phyloP scores from a whole-genome alignment of 164 flowering plant species.

The Cinnamomum chago region DNA sequence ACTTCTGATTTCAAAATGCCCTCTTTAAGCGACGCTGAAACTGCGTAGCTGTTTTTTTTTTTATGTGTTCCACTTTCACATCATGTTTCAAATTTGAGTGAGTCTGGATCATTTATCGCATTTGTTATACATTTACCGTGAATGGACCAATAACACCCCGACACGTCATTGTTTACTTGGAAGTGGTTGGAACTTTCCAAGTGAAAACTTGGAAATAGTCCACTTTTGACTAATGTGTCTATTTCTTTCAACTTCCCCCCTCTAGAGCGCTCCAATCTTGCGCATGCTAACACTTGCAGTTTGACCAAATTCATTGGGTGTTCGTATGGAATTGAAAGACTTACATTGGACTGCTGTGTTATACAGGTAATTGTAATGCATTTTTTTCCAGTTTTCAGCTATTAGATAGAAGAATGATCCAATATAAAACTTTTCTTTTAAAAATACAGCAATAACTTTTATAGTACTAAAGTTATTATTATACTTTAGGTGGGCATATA shows the following conservation, averaged over 20 bases:
- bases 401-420: neutral
- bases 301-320: slow-evolving; percentile 38
- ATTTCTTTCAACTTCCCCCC: slow-evolving; percentile 11
- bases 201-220: slow-evolving; percentile 33
- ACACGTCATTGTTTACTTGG: slow-evolving; percentile 41
- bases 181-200: slow-evolving; percentile 41
- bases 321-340: slow-evolving; percentile 46
- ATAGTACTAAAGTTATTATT: neutral
- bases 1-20: slow-evolving; percentile 16
- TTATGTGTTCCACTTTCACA: slow-evolving; percentile 36
- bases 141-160: too few species aligned
- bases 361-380: slow-evolving; percentile 32
- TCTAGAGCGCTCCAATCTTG: neutral
- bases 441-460: too few species aligned
- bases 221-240: slow-evolving; percentile 29
- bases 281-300: slow-evolving; percentile 18
- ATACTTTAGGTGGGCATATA: neutral
- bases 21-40: slow-evolving; percentile 32
- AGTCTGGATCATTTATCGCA: too few species aligned
- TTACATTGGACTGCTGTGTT: slow-evolving; percentile 44
- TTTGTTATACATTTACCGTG: too few species aligned
- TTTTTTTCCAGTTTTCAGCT: neutral
- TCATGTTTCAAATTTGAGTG: slow-evolving; percentile 54
- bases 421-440: too few species aligned
- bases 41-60: slow-evolving; percentile 27